Base-by-base conservation (phyloP, 2,329 filamentous ascomycete genomes). In the Hypoxylon sp. region DNA sequence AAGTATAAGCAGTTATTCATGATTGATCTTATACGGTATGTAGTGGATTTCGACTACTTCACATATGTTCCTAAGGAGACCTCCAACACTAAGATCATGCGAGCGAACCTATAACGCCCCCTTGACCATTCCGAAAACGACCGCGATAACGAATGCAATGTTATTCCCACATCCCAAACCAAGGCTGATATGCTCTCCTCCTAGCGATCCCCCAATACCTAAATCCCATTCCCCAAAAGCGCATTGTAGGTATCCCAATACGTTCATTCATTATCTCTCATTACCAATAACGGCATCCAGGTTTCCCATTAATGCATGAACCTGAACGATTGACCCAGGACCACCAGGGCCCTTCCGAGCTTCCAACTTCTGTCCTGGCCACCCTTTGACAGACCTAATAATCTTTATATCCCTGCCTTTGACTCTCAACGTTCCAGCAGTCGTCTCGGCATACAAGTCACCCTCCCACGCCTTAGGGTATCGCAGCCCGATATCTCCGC, bases 401-500 rank as follows among this genome's bases (percentile, higher is more conserved):
- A 85, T 70, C 56, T 76, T 68, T 11, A 88, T 78, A 14, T 79
- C 84, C 43, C 81, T 77, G 13, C 86, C 86, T 19, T 56, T 66
- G 6, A 83, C 75, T 1, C 64, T 58, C 30, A 86, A 75, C 9
- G 60, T 68, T 2, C 85, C 85, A 23, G 80, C 80, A 14, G 83
- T 75, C 17, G 80, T 79, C 63, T 79, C 61, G 11, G 82, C 80
- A 9, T 67, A 67, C 34, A 87, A 75, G 19, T 70, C 68, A 13
- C 86, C 86, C 68, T 83, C 82, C 86, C 86, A 88, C 2, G 80
- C 77, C 21, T 72, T 72, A 0, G 86, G 86, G 69, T 86, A 87
- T 14, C 55, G 66, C 21, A 87, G 75, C 13, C 71, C 72, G 51
- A 86, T 70, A 32, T 73, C 52, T 5, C 84, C 85, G 59, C 82